These are phyloP conservation scores for Microthyrium microscopicum DNA, from an alignment of 2,329 filamentous ascomycete species.

Conservation along the genomic window DNA sequence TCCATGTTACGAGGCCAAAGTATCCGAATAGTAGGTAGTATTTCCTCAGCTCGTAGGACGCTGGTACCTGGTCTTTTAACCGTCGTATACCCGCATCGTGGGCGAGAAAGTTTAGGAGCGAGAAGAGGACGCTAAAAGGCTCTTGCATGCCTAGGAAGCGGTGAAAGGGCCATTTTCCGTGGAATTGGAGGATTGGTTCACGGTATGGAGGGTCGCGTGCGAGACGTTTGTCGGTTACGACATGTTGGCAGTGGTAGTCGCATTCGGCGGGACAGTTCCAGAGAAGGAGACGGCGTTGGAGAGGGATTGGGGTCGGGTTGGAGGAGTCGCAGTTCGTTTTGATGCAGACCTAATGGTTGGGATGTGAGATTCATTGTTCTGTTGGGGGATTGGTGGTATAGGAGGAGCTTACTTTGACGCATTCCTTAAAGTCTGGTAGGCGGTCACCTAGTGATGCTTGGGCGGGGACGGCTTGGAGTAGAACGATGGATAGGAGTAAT, in stretches of 20 bases:
- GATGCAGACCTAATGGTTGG: constrained; percentile 19
- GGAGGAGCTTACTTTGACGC: constrained; percentile 51
- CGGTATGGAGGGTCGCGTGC: constrained; percentile 45
- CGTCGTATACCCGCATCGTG: constrained; percentile 62
- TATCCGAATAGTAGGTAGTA: constrained; percentile 72
- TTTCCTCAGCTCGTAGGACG: constrained; percentile 54
- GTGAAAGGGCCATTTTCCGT: constrained; percentile 97
- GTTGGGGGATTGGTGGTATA: constrained; percentile 7
- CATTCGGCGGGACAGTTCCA: constrained; percentile 91
- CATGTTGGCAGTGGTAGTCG: constrained; percentile 95
- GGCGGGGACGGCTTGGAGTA: constrained; percentile 21
- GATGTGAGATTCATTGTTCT: neutral
- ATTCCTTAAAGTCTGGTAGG: constrained; percentile 73
- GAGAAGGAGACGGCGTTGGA: constrained; percentile 71
- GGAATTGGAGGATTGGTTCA: constrained; percentile 68
- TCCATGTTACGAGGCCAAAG: constrained; percentile 70
- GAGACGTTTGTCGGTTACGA: constrained; percentile 60
- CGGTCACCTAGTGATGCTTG: constrained; percentile 68
- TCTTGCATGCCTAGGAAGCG: constrained; percentile 88
- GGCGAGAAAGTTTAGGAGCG: constrained; percentile 74
- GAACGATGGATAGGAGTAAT: constrained; percentile 15
- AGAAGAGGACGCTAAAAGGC: constrained; percentile 85
- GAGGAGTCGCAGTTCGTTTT: constrained; percentile 44
- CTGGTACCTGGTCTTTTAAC: constrained; percentile 53
- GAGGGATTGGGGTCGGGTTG: constrained; percentile 35